Conservation (phyloP, 2,329 filamentous ascomycete genomes). For the Tolypocladium ovalisporum region DNA sequence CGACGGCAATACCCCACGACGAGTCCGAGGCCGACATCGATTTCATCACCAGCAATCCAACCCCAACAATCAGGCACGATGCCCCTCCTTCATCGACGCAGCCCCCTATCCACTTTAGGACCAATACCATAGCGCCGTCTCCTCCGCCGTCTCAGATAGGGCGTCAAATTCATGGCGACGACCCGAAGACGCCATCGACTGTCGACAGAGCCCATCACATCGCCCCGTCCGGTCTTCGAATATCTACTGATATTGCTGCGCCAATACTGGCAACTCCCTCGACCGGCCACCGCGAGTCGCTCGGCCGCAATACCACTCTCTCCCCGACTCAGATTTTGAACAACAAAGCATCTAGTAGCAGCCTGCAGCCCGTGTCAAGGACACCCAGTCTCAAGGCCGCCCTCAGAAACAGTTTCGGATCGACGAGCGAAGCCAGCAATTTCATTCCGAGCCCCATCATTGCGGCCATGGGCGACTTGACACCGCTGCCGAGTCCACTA, state of each 20-base stretch:
- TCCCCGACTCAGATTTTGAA: slow-evolving; percentile 18
- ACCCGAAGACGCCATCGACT: background rate
- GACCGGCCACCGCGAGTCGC: slow-evolving; percentile 18
- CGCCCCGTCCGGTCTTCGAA: slow-evolving; percentile 19
- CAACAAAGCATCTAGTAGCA: slow-evolving; percentile 17
- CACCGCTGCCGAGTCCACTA: slow-evolving; percentile 67
- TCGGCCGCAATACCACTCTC: slow-evolving; percentile 22
- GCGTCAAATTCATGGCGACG: slow-evolving; percentile 1
- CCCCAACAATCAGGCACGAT: too few species aligned
- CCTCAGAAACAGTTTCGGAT: slow-evolving; percentile 36
- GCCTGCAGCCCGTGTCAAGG: slow-evolving; percentile 40
- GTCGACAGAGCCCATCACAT: slow-evolving; percentile 1
- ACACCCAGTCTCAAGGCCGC: slow-evolving; percentile 53
- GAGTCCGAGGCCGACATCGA: background rate
- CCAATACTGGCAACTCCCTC: slow-evolving; percentile 8
- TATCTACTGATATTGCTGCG: slow-evolving; percentile 24
- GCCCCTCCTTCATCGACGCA: slow-evolving; percentile 8
- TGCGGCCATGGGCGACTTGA: slow-evolving; percentile 66
- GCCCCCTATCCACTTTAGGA: slow-evolving; percentile 13
- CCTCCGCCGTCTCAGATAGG: slow-evolving; percentile 14
- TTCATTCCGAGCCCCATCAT: slow-evolving; percentile 63
- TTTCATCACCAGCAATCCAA: too few species aligned
- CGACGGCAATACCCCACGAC: slow-evolving; percentile 16
- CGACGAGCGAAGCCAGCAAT: slow-evolving; percentile 50
- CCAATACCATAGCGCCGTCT: slow-evolving; percentile 21